Evolutionary conservation across 78 protist genomes (phyloP), one percentile per base, ranked within the genome.

Genomic region (Isochrysis galbana): DNA sequence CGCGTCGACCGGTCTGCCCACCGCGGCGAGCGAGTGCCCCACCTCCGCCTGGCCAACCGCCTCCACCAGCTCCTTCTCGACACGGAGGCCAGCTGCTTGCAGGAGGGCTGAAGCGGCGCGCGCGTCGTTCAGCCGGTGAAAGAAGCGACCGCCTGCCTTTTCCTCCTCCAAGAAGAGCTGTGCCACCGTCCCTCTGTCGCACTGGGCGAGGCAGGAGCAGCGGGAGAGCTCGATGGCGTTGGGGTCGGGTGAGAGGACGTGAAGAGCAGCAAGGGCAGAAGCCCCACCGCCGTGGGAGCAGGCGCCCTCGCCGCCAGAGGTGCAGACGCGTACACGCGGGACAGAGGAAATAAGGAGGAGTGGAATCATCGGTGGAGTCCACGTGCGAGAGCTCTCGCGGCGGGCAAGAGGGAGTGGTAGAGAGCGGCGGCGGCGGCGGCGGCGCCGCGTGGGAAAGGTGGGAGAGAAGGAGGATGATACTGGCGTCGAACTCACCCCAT

Each of bases 251-350:
- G 74, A 3, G 32, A 67, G 74, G 74, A 67, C 19, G 74, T n/a
- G 74, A 10, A 67, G 74, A 11, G 74, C 74, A n/a, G 74, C 74
- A n/a, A 67, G 74, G 32, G 74, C 29, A n/a, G 32, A 26, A 11
- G 19, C 74, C 38, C 74, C 74, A n/a, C 32, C 36, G 74, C 74
- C 74, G 32, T 2, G 38, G 74, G 38, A 4, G 74, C 74, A 67
- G 38, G 14, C 4, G 32, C 74, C 74, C 36, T 67, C 74, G 74
- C 36, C 17, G 74, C 74, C 74, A 10, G 4, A 2, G 36, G 74
- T 67, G 74, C 74, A 67, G 74, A 67, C 74, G 32, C 74, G 74
- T 23, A 67, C n/a, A n/a, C n/a, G n/a, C n/a, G n/a, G n/a, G n/a
- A n/a, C n/a, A n/a, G n/a, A n/a, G n/a, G n/a, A n/a, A n/a, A n/a